These are phyloP conservation scores for Picea glauca DNA, from an alignment of 75 land plant species.

Conservation along the genomic window DNA sequence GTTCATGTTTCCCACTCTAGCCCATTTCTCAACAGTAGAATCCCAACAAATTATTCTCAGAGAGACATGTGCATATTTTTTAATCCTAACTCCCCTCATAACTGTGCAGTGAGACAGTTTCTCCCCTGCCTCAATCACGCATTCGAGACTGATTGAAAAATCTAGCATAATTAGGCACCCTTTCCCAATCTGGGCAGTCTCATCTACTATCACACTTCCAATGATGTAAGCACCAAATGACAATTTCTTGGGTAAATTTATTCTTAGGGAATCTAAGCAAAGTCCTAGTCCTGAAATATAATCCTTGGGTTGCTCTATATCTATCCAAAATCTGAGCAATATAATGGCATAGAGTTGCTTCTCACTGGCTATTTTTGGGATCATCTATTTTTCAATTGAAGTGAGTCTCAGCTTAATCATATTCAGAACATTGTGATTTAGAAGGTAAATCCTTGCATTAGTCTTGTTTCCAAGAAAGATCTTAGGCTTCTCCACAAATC, in stretches of 20 bases:
- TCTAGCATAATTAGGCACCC: constrained; percentile 44
- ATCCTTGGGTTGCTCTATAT: constrained; percentile 43
- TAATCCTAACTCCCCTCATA: constrained; percentile 43
- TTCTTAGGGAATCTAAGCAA: constrained; percentile 33
- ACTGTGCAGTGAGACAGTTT: constrained; percentile 35
- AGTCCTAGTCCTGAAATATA: constrained; percentile 28
- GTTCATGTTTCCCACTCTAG: constrained; percentile 43
- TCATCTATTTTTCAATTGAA: constrained; percentile 45
- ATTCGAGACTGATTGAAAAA: constrained; percentile 35
- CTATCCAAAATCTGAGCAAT: constrained; percentile 46
- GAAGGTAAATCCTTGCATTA: constrained; percentile 41
- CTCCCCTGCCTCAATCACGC: constrained; percentile 36
- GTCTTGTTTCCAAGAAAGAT: constrained; percentile 45
- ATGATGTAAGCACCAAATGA: constrained; percentile 16
- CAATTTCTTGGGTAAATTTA: constrained; percentile 20
- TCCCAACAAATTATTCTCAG: constrained; percentile 45
- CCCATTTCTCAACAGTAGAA: constrained; percentile 39
- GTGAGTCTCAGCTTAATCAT: constrained; percentile 39
- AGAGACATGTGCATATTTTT: constrained; percentile 43
- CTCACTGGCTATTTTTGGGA: constrained; percentile 38
- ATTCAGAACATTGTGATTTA: constrained; percentile 27
- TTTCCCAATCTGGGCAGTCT: constrained; percentile 28
- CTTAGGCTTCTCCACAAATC: constrained; percentile 51
- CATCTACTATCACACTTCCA: constrained; percentile 39
- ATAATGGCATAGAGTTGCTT: constrained; percentile 36